A percentile compares a stretch with the other conserved stretches of the same genome.
Evolutionary conservation across 2,329 filamentous ascomycete species (phyloP).

Genomic region (Orbilia brochopaga): DNA sequence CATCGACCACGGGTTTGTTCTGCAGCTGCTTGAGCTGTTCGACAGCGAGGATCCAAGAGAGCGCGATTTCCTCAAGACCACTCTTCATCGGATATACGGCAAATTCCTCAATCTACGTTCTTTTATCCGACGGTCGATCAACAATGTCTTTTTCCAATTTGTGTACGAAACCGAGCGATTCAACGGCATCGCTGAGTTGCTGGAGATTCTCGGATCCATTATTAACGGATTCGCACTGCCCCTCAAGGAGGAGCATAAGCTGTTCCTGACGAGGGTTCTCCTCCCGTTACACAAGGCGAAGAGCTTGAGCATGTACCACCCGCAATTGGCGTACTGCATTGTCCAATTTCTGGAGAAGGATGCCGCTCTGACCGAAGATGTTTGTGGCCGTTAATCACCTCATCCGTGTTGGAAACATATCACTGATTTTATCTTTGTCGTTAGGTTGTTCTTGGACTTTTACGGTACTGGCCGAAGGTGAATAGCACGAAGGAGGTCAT

Average conservation of each 20-base stretch:
- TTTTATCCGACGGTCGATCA: conserved; percentile 97
- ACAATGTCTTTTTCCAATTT: conserved; percentile 99
- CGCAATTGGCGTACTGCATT: conserved; percentile 96
- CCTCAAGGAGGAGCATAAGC: conserved; percentile 97
- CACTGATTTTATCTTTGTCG: conserved; percentile 1
- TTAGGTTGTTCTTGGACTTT: conserved; percentile 86
- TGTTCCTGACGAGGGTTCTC: conserved; percentile 91
- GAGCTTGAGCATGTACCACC: conserved; percentile 99
- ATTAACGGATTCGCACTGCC: conserved; percentile 98
- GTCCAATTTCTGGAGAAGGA: conserved; percentile 99
- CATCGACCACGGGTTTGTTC: conserved; percentile 96
- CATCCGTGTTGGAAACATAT: conserved; percentile 52
- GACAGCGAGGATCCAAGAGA: conserved; percentile 97
- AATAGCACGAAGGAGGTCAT: conserved; percentile 99
- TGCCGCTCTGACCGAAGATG: conserved; percentile 93
- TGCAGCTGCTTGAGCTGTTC: conserved; percentile 92
- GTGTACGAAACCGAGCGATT: conserved; percentile 98
- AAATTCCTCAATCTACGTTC: conserved; percentile 98
- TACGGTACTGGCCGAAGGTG: conserved; percentile 98
- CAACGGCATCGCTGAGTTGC: conserved; percentile 94
- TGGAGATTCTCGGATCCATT: conserved; percentile 96
- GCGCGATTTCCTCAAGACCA: conserved; percentile 97
- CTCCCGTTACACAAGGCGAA: conserved; percentile 97
- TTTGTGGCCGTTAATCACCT: conserved; percentile 59
- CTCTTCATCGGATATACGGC: conserved; percentile 94